Conservation (phyloP, 768 basidiomycete species). For the Mycena rosella region DNA sequence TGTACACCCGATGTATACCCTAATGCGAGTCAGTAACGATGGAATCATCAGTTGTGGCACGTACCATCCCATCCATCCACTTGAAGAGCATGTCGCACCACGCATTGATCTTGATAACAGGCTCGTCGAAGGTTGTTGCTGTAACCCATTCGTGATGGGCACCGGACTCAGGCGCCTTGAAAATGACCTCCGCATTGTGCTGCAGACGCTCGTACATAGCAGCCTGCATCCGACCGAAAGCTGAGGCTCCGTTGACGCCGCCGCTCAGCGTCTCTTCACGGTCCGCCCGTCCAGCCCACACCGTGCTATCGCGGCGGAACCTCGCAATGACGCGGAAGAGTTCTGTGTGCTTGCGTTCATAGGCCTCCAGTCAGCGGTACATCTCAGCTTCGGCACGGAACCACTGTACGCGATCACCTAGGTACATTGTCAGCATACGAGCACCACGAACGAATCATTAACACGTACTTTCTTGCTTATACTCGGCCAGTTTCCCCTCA, state of each 20-base stretch:
- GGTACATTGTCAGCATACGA: not conserved
- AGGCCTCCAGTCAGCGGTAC: too few relatives aligned
- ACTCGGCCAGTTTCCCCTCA: not conserved
- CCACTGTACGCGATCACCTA: constrained; percentile 23
- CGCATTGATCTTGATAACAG: not conserved
- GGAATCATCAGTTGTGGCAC: not conserved
- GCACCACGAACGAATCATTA: not conserved
- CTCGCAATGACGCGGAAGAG: too few relatives aligned
- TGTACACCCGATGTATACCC: constrained; percentile 9
- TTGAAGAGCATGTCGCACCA: constrained; percentile 11
- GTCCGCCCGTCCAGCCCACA: constrained; percentile 9
- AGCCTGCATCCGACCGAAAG: constrained; percentile 21
- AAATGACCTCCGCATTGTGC: constrained; percentile 11
- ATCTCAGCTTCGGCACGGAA: too few relatives aligned
- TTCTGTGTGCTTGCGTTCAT: too few relatives aligned
- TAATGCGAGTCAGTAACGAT: not conserved
- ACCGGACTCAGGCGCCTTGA: constrained; percentile 13
- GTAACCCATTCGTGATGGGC: constrained; percentile 23
- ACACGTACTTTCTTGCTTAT: constrained; percentile 27
- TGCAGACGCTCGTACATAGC: constrained; percentile 13
- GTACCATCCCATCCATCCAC: constrained; percentile 19
- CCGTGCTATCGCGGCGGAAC: too few relatives aligned
- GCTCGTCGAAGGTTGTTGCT: too few relatives aligned
- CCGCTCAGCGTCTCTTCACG: not conserved
- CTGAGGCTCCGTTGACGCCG: not conserved